phyloP scores from a whole-genome alignment of 1,284 basidiomycete genomes.

The Tilletiopsis washingtonensis region DNA sequence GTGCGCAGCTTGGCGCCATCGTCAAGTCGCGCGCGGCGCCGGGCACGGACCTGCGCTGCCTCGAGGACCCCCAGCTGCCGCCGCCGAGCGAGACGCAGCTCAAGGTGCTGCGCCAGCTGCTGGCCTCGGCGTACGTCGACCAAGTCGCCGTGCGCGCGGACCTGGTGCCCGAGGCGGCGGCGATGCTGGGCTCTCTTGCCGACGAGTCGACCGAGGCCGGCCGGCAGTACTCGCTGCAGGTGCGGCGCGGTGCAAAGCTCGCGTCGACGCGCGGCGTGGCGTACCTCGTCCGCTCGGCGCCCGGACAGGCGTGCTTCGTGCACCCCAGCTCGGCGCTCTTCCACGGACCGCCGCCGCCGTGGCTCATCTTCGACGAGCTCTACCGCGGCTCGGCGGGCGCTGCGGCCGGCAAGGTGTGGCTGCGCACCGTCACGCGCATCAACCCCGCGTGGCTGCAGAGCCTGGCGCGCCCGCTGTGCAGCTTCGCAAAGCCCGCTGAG shows the following conservation, averaged over 20 bases:
- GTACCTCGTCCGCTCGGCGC: conserved; percentile 73
- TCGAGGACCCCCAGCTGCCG: conserved; percentile 21
- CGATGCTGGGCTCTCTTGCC: conserved; percentile 9
- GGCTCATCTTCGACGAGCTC: conserved; percentile 70
- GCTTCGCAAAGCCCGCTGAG: conserved; percentile 67
- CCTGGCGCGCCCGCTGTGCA: conserved; percentile 72
- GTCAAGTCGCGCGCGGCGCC: conserved; percentile 15
- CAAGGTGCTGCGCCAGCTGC: conserved; percentile 80
- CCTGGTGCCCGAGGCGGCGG: conserved; percentile 51
- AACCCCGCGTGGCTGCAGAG: conserved; percentile 82
- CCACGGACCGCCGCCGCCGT: conserved; percentile 69
- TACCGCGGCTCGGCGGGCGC: not conserved
- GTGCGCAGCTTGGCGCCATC: conserved; percentile 59
- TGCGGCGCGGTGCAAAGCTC: conserved; percentile 57
- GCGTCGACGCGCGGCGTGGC: conserved; percentile 70
- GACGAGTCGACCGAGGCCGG: not conserved
- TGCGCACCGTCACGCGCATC: conserved; percentile 50
- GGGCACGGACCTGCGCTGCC: not conserved
- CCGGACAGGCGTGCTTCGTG: conserved; percentile 76
- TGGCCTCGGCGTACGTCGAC: conserved; percentile 87
- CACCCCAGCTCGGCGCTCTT: conserved; percentile 80
- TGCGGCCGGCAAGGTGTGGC: conserved; percentile 27
- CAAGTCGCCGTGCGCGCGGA: conserved; percentile 91
- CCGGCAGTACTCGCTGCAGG: conserved; percentile 1
- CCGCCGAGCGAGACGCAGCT: conserved; percentile 55